Percentiles rank a stretch among this genome's conserved stretches.
Evolutionary conservation across 768 basidiomycete genomes (phyloP).

Genomic region (Pleurotus ostreatus): DNA sequence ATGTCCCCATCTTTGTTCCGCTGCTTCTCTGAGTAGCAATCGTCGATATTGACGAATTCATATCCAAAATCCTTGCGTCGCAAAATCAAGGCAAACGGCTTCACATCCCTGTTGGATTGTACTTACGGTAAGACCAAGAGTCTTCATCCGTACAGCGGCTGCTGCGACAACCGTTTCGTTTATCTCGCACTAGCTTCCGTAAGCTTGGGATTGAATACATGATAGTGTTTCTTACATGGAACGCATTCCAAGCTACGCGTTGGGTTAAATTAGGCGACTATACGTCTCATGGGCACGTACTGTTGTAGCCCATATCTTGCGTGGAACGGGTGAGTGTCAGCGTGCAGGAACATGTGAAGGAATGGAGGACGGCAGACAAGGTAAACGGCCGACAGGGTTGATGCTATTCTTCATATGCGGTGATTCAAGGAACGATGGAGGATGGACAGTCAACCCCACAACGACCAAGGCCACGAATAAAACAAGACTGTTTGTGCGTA

Average conservation of each 20-base stretch:
- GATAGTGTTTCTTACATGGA: background rate
- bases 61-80: conserved; percentile 50
- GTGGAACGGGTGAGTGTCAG: background rate
- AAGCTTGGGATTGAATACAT: background rate
- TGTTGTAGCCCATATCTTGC: background rate
- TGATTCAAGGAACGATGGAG: too few relatives aligned
- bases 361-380: background rate
- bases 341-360: background rate
- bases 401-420: too few relatives aligned
- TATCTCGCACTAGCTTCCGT: conserved; percentile 1
- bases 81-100: background rate
- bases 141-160: background rate
- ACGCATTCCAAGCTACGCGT: conserved; percentile 5
- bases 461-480: too few relatives aligned
- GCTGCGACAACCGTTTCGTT: conserved; percentile 1
- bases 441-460: too few relatives aligned
- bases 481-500: too few relatives aligned
- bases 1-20: conserved; percentile 49
- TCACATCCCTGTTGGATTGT: background rate
- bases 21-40: conserved; percentile 60
- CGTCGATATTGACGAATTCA: conserved; percentile 56
- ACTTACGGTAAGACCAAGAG: background rate
- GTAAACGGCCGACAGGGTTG: background rate
- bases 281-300: background rate
- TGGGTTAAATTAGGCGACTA: background rate